A percentile compares a stretch with the other conserved stretches of the same genome.
Conservation (phyloP, 176 grass and related monocot genomes). For the Triticum timopheevii region DNA sequence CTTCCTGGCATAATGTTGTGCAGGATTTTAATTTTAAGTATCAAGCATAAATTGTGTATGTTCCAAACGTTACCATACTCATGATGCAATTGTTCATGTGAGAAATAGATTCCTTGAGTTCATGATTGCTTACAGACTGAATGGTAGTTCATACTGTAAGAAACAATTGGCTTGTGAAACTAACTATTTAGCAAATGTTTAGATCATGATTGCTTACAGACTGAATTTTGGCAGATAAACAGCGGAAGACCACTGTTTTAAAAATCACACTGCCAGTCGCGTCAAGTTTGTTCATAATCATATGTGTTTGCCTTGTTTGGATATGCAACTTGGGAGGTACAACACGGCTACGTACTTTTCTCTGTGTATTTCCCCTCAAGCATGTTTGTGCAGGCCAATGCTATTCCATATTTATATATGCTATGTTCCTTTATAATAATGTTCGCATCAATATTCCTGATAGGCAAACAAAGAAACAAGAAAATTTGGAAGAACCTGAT, state of each 20-base stretch:
- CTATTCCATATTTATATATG: not conserved
- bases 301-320: constrained; percentile 9
- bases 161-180: not conserved
- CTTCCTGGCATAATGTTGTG: not conserved
- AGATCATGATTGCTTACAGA: not conserved
- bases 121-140: not conserved
- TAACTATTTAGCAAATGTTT: not conserved
- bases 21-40: not conserved
- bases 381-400: not conserved
- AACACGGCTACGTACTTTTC: not conserved
- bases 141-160: not conserved
- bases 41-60: not conserved
- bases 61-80: not conserved
- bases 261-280: not conserved
- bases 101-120: not conserved
- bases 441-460: not conserved
- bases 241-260: not conserved
- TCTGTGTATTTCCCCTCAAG: not conserved
- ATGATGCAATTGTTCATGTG: not conserved
- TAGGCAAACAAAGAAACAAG: not conserved
- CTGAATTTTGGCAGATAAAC: constrained; percentile 11
- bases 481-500: not conserved
- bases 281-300: constrained; percentile 22
- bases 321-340: not conserved
- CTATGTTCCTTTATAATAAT: not conserved